These are phyloP conservation scores for Chlorella sp. DNA, from an alignment of 139 green algal species.

Conservation along the genomic window DNA sequence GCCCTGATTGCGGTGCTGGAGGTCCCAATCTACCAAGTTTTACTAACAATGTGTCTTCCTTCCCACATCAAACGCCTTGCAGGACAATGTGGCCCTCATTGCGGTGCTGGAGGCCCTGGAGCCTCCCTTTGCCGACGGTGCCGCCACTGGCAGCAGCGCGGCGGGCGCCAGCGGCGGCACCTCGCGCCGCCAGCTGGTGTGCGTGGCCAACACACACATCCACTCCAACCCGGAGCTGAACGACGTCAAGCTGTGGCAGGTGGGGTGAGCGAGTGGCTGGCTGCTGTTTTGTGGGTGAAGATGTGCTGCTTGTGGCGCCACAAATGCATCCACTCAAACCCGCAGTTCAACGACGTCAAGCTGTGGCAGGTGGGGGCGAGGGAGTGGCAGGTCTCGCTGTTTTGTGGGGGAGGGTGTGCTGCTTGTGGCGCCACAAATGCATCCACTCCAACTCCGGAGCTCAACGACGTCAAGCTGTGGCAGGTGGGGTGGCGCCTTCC, in stretches of 20 bases:
- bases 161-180: background rate
- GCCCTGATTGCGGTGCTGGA: conserved; percentile 97
- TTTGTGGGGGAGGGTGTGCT: background rate
- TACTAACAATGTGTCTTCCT: too few species aligned
- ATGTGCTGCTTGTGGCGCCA: too few species aligned
- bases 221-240: conserved; percentile 97
- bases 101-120: conserved; percentile 96
- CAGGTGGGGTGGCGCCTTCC: background rate
- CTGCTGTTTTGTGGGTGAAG: background rate
- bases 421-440: too few species aligned
- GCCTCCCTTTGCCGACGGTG: conserved; percentile 53
- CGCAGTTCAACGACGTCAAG: too few species aligned
- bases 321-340: background rate
- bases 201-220: conserved; percentile 99
- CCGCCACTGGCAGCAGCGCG: conserved; percentile 18
- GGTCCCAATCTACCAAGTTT: conserved; percentile 40
- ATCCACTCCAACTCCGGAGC: background rate
- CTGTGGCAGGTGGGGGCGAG: background rate
- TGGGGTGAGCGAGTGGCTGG: background rate
- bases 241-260: conserved; percentile 99
- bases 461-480: background rate
- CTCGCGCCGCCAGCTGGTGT: conserved; percentile 87
- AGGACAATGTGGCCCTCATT: conserved; percentile 99
- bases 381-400: background rate
- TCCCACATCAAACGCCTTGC: background rate